Evolutionary conservation across 345 rosid species (phyloP), one percentile per base, ranked within the genome.

Genomic region (Nephelium lappaceum): DNA sequence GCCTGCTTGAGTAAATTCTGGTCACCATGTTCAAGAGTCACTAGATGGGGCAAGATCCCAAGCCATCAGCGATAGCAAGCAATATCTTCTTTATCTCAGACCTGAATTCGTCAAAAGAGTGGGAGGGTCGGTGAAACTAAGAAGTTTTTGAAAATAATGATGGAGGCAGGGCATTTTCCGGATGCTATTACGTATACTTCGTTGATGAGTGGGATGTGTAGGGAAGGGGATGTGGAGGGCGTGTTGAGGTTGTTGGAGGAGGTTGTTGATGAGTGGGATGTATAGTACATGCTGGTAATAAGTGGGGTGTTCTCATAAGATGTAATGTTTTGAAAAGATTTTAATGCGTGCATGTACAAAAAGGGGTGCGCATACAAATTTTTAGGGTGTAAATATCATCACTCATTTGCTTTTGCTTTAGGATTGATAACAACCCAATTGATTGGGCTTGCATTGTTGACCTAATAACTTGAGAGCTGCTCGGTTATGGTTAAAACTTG

Each of bases 201-300:
- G 0, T 79, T 94, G 84, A 96, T 94, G 99, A 93, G 91, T 24
- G 99, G 98, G 38, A 78, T 94, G 97, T 94, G 98, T 83, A 86
- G 99, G 79, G 91, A 96, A 82, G 89, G 94, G 43, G 84, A 89
- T 62, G 81, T 85, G 8, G 45, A 84, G 86, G 92, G 95, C 23
- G 98, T 97, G 15, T 53, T 94, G 87, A 65, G 74, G 0, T 82
- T 96, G 87, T 80, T 96, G 71, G 92, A 83, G n/a, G n/a, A n/a
- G n/a, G n/a, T n/a, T n/a, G n/a, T n/a, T n/a, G n/a, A n/a, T n/a
- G n/a, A n/a, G n/a, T n/a, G n/a, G n/a, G n/a, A n/a, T n/a, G n/a
- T n/a, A n/a, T n/a, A n/a, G n/a, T n/a, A n/a, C n/a, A n/a, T 27
- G 2, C 2, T 27, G 31, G 31, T 27, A 27, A 27, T 27, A 27